These are phyloP conservation scores for Colletotrichum chrysophilum DNA, from an alignment of 2,329 filamentous ascomycete genomes.

Conservation along the genomic window DNA sequence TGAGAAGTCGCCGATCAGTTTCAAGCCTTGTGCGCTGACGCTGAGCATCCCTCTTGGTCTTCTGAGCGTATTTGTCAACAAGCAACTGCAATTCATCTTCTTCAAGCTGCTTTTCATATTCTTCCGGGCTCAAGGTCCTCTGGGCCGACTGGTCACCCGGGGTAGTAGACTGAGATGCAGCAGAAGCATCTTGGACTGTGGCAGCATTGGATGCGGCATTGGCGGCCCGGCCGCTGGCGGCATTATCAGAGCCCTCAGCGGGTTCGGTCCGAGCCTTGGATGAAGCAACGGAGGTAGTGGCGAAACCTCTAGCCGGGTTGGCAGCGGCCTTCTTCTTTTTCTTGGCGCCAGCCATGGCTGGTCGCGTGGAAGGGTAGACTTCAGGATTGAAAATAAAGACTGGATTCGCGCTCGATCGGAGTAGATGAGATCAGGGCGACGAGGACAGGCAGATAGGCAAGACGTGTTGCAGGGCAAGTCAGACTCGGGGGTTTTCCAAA, in stretches of 20 bases:
- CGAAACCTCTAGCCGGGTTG: conserved; percentile 91
- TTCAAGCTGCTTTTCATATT: conserved; percentile 88
- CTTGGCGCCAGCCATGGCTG: conserved; percentile 70
- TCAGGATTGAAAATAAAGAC: not conserved
- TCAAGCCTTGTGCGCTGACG: conserved; percentile 81
- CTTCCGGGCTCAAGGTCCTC: conserved; percentile 76
- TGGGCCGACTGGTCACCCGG: conserved; percentile 27
- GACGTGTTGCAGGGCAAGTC: not conserved
- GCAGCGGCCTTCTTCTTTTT: conserved; percentile 92
- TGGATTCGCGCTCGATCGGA: not conserved
- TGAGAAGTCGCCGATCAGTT: conserved; percentile 83
- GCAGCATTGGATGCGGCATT: not conserved
- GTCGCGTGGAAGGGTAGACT: not conserved
- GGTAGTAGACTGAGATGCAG: conserved; percentile 25
- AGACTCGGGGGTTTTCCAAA: not conserved
- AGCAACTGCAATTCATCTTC: conserved; percentile 88
- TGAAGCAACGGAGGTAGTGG: conserved; percentile 83
- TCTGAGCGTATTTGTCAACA: conserved; percentile 82
- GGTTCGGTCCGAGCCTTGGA: conserved; percentile 77
- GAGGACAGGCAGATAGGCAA: not conserved
- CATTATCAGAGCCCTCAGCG: conserved; percentile 34
- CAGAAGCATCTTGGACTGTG: conserved; percentile 28
- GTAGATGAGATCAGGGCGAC: not conserved
- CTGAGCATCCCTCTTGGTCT: conserved; percentile 78
- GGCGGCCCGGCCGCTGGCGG: not conserved